phyloP scores from a whole-genome alignment of 2,329 filamentous ascomycete species.

The Beauveria sp. region DNA sequence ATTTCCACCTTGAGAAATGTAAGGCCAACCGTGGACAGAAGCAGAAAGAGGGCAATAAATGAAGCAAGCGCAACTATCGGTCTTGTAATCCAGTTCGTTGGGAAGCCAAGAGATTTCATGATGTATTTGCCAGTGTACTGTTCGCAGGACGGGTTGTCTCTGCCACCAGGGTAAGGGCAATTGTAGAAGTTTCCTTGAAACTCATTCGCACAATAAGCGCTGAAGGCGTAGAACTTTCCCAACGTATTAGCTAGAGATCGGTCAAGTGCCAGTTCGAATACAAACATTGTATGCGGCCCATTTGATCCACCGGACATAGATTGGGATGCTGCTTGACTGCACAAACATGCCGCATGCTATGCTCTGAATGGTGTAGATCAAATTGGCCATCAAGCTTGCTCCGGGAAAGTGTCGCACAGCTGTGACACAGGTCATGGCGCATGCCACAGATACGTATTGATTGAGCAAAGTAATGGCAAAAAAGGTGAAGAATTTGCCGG shows the following conservation, averaged over 20 bases:
- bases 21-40: constrained; percentile 52
- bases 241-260: constrained; percentile 14
- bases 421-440: constrained; percentile 60
- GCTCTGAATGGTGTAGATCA: constrained; percentile 65
- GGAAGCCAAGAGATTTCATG: constrained; percentile 61
- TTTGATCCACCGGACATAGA: constrained; percentile 75
- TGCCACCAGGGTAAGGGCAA: constrained; percentile 57
- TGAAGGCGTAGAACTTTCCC: constrained; percentile 58
- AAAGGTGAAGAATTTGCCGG: constrained; percentile 62
- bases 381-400: constrained; percentile 64
- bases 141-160: constrained; percentile 55
- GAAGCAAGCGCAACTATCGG: constrained; percentile 56
- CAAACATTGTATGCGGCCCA: constrained; percentile 53
- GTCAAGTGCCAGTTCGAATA: not conserved
- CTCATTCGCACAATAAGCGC: constrained; percentile 64
- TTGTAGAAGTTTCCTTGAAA: constrained; percentile 66
- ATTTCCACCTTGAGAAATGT: constrained; percentile 61
- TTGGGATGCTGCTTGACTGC: constrained; percentile 62
- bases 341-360: constrained; percentile 73
- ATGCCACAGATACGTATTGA: constrained; percentile 67
- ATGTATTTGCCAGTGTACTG: constrained; percentile 64
- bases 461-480: constrained; percentile 60
- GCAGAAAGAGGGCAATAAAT: constrained; percentile 57
- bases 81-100: constrained; percentile 56
- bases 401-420: constrained; percentile 60